Conservation (phyloP, 1,139 yeast species). For the Debaryomyces fabryi region DNA sequence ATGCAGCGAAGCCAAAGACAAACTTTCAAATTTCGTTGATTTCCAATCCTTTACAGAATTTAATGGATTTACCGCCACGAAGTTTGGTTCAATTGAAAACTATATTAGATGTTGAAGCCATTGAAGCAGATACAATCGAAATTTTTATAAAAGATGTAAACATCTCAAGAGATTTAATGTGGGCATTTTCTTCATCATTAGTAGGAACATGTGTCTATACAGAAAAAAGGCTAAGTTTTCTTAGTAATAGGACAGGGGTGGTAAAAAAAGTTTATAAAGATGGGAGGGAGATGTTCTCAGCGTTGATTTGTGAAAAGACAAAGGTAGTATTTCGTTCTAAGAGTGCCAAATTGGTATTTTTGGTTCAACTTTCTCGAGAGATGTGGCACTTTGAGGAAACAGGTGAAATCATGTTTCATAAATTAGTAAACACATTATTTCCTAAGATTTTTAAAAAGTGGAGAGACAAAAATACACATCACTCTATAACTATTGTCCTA, state of each 20-base stretch:
- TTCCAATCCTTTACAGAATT: constrained; percentile 62
- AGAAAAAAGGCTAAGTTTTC: constrained; percentile 65
- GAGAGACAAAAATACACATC: constrained; percentile 86
- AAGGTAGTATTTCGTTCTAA: constrained; percentile 87
- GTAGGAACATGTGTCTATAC: constrained; percentile 66
- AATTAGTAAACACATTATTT: constrained; percentile 83
- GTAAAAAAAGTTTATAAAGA: constrained; percentile 70
- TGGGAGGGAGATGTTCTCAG: constrained; percentile 67
- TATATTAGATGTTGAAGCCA: constrained; percentile 39
- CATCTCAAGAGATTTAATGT: constrained; percentile 90
- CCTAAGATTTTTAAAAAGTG: constrained; percentile 89
- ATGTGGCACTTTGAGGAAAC: constrained; percentile 99
- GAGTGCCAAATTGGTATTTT: constrained; percentile 78
- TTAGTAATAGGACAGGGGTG: constrained; percentile 60
- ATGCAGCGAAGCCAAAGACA: constrained; percentile 18
- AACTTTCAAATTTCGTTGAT: constrained; percentile 55
- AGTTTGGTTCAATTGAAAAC: constrained; percentile 57
- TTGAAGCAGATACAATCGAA: constrained; percentile 81
- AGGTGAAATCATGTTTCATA: constrained; percentile 92
- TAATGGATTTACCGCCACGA: constrained; percentile 69
- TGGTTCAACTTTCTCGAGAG: constrained; percentile 88
- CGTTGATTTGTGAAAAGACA: constrained; percentile 72
- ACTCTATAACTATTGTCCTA: constrained; percentile 85
- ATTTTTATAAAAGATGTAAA: constrained; percentile 79
- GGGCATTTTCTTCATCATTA: constrained; percentile 72